phyloP scores from a whole-genome alignment of 1,284 basidiomycete genomes.

The Trichosporon sp. region DNA sequence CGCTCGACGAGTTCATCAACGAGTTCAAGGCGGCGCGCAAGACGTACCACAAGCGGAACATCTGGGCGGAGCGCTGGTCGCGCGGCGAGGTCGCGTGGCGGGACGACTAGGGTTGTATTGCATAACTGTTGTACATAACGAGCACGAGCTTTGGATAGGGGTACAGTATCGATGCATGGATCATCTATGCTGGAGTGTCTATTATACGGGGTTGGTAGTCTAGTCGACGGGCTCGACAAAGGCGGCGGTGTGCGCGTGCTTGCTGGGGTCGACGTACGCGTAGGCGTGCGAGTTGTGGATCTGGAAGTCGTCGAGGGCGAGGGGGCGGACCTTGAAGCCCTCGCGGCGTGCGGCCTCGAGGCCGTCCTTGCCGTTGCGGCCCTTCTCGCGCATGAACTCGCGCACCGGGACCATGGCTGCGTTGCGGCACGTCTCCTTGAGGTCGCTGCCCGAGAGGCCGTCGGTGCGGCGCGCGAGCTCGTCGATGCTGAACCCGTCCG shows the following conservation, averaged over 20 bases:
- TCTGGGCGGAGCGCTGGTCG: constrained; percentile 82
- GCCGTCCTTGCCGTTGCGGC: constrained; percentile 43
- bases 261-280: constrained; percentile 36
- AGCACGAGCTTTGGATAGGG: background rate
- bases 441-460: constrained; percentile 83
- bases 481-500: constrained; percentile 62
- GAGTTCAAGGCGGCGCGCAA: constrained; percentile 81
- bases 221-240: constrained; percentile 37
- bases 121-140: background rate
- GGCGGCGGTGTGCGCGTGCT: constrained; percentile 26
- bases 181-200: constrained; percentile 1
- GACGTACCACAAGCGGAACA: constrained; percentile 79
- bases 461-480: constrained; percentile 68
- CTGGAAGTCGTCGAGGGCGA: constrained; percentile 67
- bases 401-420: constrained; percentile 88
- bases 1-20: constrained; percentile 75
- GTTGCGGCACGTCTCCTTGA: constrained; percentile 90
- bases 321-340: constrained; percentile 70
- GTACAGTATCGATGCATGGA: constrained; percentile 2
- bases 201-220: background rate
- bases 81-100: constrained; percentile 77
- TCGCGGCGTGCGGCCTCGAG: constrained; percentile 51
- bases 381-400: constrained; percentile 70
- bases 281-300: constrained; percentile 54
- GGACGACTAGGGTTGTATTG: constrained; percentile 53